phyloP scores from a whole-genome alignment of 2,329 filamentous ascomycete genomes.

The Fusarium nygamai region DNA sequence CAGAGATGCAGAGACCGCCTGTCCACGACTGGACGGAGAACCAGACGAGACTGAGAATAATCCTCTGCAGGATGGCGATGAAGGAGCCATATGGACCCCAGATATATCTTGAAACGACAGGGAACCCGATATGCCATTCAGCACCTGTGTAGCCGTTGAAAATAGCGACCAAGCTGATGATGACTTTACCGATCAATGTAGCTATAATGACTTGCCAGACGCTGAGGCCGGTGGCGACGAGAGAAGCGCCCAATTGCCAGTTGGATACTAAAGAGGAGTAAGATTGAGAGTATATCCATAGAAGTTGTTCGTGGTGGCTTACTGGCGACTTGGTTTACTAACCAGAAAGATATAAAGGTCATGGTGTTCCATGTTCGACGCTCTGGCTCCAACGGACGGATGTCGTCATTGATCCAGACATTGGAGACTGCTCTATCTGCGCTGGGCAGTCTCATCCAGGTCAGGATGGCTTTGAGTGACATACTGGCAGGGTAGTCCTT shows the following conservation, averaged over 20 bases:
- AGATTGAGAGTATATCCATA: not conserved
- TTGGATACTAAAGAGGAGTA: not conserved
- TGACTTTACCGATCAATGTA: not conserved
- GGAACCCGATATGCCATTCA: not conserved
- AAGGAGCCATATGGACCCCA: not conserved
- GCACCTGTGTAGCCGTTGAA: not conserved
- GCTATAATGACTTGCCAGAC: not conserved
- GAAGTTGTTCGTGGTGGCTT: rapidly evolving
- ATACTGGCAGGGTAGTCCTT: rapidly evolving
- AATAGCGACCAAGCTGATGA: not conserved
- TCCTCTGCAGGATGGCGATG: not conserved
- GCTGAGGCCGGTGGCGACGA: not conserved
- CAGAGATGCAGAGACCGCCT: not conserved
- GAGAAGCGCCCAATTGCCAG: not conserved
- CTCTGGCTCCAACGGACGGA: not conserved
- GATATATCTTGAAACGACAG: not conserved
- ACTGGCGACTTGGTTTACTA: not conserved
- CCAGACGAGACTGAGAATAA: not conserved
- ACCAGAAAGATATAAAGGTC: not conserved
- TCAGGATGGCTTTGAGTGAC: not conserved
- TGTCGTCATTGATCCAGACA: not conserved
- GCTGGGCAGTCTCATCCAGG: not conserved
- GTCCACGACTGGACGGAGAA: not conserved
- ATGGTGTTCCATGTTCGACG: not conserved
- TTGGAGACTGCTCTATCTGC: not conserved